Conservation (phyloP, 2,329 filamentous ascomycete species). For the Blastomyces parvus region DNA sequence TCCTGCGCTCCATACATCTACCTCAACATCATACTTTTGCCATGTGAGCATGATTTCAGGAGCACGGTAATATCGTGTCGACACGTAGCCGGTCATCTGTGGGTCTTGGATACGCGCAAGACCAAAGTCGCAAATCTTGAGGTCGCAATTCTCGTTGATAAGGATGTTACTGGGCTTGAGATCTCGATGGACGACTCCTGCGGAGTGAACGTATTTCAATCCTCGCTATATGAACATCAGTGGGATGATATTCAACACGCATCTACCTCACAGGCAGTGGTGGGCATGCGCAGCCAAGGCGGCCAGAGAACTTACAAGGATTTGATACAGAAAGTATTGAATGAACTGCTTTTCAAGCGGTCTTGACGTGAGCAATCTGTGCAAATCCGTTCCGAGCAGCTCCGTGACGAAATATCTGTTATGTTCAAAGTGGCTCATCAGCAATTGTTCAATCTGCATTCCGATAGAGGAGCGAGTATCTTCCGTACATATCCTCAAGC, state of each 20-base stretch:
- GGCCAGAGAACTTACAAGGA: slow-evolving; percentile 59
- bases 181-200: slow-evolving; percentile 93
- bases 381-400: slow-evolving; percentile 89
- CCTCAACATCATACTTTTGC: slow-evolving; percentile 99
- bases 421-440: slow-evolving; percentile 15
- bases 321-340: slow-evolving; percentile 99
- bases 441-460: not conserved
- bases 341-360: slow-evolving; percentile 99
- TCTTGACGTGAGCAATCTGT: slow-evolving; percentile 86
- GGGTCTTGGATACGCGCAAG: slow-evolving; percentile 96
- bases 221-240: slow-evolving; percentile 56
- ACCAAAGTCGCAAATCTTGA: slow-evolving; percentile 99
- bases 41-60: slow-evolving; percentile 99
- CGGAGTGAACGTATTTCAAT: slow-evolving; percentile 97
- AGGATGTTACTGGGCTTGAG: slow-evolving; percentile 98
- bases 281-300: not conserved
- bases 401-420: slow-evolving; percentile 97
- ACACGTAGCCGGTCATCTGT: slow-evolving; percentile 99
- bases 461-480: not conserved
- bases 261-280: not conserved
- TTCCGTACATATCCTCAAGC: slow-evolving; percentile 84
- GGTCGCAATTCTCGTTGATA: slow-evolving; percentile 98
- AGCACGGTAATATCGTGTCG: slow-evolving; percentile 95
- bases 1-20: slow-evolving; percentile 81
- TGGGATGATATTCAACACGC: not conserved